A percentile compares a stretch with the other conserved stretches of the same genome.
phyloP scores from a whole-genome alignment of 2,329 filamentous ascomycete genomes.

The Drechslerella dactyloides region DNA sequence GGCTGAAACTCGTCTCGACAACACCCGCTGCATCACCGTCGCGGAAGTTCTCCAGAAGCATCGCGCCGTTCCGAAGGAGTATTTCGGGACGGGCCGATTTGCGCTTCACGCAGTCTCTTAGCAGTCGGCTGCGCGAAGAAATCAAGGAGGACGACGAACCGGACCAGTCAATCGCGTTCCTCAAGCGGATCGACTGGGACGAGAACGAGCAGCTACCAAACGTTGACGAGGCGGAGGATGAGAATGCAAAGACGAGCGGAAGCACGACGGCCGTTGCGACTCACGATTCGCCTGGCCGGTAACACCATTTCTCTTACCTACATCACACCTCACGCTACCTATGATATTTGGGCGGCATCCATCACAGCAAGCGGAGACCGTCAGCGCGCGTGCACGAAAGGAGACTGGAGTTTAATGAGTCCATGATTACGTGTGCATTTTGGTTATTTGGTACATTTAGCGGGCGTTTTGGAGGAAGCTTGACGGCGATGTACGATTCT shows the following conservation, averaged over 20 bases:
- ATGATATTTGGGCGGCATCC: neutral
- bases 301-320: neutral
- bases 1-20: constrained; percentile 36
- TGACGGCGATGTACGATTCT: constrained; percentile 8
- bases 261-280: constrained; percentile 44
- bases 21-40: constrained; percentile 34
- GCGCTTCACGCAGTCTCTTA: constrained; percentile 45
- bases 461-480: constrained; percentile 21
- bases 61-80: constrained; percentile 35
- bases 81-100: constrained; percentile 20
- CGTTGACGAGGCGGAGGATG: constrained; percentile 34
- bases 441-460: constrained; percentile 16
- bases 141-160: constrained; percentile 41
- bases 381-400: neutral
- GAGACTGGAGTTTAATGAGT: neutral
- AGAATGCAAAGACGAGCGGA: constrained; percentile 36
- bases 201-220: constrained; percentile 42
- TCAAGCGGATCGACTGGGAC: constrained; percentile 38
- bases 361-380: neutral
- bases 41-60: constrained; percentile 28
- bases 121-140: constrained; percentile 35
- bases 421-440: constrained; percentile 1
- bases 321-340: neutral
- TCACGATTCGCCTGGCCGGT: constrained; percentile 33
- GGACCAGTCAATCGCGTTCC: constrained; percentile 26